These are phyloP conservation scores for Agrocybe praecox DNA, from an alignment of 768 basidiomycete species.

Conservation along the genomic window DNA sequence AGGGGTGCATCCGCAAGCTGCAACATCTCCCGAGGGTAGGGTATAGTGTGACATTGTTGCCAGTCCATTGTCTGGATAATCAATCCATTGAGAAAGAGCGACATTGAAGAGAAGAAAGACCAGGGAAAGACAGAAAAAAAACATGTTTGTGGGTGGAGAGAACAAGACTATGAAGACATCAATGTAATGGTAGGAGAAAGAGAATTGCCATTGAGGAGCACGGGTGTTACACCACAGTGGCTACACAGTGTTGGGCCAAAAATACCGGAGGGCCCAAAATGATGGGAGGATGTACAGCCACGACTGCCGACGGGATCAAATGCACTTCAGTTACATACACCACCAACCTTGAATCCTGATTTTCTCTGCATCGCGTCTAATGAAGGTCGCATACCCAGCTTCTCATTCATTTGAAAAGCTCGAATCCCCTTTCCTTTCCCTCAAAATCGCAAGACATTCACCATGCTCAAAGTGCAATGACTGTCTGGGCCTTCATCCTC, in stretches of 20 bases:
- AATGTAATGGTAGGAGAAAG: not conserved
- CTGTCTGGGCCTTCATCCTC: slow-evolving; percentile 77
- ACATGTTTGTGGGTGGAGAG: not conserved
- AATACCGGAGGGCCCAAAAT: not conserved
- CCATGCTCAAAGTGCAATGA: slow-evolving; percentile 63
- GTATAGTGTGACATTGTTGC: slow-evolving; percentile 85
- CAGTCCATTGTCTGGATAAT: slow-evolving; percentile 59
- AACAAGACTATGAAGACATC: slow-evolving; percentile 6
- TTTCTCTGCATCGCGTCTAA: slow-evolving; percentile 12
- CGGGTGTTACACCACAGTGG: not conserved
- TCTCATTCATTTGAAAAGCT: slow-evolving; percentile 53
- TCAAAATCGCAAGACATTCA: slow-evolving; percentile 86
- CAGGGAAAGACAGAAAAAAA: slow-evolving; percentile 15
- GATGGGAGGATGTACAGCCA: not conserved
- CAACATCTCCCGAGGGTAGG: slow-evolving; percentile 56
- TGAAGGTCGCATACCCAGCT: slow-evolving; percentile 72
- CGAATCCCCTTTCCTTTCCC: slow-evolving; percentile 49
- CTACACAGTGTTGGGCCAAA: not conserved
- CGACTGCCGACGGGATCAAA: not conserved
- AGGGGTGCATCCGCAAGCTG: slow-evolving; percentile 77
- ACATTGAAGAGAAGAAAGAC: slow-evolving; percentile 5
- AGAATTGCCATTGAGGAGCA: not conserved
- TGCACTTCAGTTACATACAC: not conserved
- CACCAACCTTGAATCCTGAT: not conserved
- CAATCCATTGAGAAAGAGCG: slow-evolving; percentile 51